Base-by-base conservation (phyloP, 2,329 filamentous ascomycete species). In the Pseudogymnoascus verrucosus region DNA sequence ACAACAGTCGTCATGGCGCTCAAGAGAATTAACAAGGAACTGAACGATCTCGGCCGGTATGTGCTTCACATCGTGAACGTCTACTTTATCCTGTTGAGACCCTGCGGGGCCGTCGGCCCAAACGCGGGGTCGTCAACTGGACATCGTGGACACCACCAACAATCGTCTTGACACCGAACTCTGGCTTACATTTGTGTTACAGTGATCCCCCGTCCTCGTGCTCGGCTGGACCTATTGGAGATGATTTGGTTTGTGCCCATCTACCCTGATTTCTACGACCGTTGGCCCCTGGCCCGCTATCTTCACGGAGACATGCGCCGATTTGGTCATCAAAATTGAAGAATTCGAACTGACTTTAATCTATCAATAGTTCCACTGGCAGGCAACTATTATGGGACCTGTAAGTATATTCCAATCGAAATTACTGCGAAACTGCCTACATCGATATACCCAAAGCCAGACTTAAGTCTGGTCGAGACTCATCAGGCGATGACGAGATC, bases 321-420 rank as follows among this genome's bases (percentile, higher is more conserved):
- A 61, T 61, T 40, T 12, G 59, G 59, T 31, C 39, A 40, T 61
- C 21, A 40, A 61, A 36, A 19, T 54, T 47, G 19, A 47, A 39
- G 31, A 54, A 63, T 62, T 60, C 65, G 67, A 66, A 65, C 76
- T 79, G 68, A 79, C 70, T 62, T 61, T 31, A 37, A 65, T 60
- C 57, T 51, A 64, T 65, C 40, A 63, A 66, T 70, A 99, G 93
- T 99, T 99, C 77, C 95, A 98, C 87, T 99, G 95, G 95, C 95
- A 99, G 88, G 95, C 95, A 74, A 99, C 95, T 62, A 99, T 99
- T 78, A 99, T 99, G 95, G 95, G 95, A 79, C 95, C 95, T 77
- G 91, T 96, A 87, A 87, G 91, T 87, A 64, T 66, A 63, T 62
- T 71, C 65, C 66, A 74, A 70, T 69, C 68, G 67, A 64, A 44